Base-by-base conservation (phyloP, 2,329 filamentous ascomycete species). In the Cordyceps fumosorosea region DNA sequence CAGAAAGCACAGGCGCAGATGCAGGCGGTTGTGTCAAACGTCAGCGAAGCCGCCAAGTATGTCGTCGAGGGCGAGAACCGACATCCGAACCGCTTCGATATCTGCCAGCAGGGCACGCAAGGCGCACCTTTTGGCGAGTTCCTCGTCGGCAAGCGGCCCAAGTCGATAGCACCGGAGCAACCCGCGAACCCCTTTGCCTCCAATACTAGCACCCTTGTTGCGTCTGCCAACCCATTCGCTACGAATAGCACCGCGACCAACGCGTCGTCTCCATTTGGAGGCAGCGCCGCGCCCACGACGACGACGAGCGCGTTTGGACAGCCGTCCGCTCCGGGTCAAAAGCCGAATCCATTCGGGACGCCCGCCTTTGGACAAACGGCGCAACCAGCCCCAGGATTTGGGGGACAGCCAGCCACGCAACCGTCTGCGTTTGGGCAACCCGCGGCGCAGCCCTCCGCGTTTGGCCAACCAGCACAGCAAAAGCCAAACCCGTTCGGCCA, bases 1-100 rank as follows among this genome's bases (percentile, higher is more conserved):
- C 78, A 82, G 34, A 84, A 86, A 65, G 85, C 89, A 3, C 78
- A 87, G 65, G 80, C 87, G 63, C 90, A 95, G 71, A 90, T 93
- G 57, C 83, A 90, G 64, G 82, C 79, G n/a, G 86, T 88, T 1
- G 71, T 91, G 1, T 82, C 79, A 64, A 88, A 96, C 68, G 73
- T 90, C 11, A 81, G 88, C 64, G 89, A 87, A 3, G 92, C 93
- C 1, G 80, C 89, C 51, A 81, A 86, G 60, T 95, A 88, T 70
- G 77, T 95, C 16, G 69, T 87, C 11, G 81, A 85, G 5, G 84
- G 82, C 24, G 84, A 83, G 60, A 85, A 89, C 59, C 83, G 85
- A 47, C 90, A 91, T 68, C 90, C 90, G 1, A 96, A 95, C 70
- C 83, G 91, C 47, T 77, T 82, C 58, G 89, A 93, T 66, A 79